Evolutionary conservation across 805 yeast species (phyloP).

Genomic region (Metschnikowia cerradonensis): DNA sequence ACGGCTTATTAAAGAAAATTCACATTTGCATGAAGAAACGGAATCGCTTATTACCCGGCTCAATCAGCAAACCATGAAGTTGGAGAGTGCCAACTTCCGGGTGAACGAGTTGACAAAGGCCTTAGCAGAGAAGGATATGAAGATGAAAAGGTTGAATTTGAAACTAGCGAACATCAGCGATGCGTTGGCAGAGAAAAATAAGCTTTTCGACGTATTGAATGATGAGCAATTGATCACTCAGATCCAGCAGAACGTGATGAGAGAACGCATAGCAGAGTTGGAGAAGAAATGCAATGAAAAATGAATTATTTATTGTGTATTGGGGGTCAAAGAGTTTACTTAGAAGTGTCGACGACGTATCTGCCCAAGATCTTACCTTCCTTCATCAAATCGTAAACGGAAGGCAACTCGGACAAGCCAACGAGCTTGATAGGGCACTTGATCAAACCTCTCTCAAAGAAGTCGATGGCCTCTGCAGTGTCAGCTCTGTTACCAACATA

Average conservation of each 20-base stretch:
- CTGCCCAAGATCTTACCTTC: constrained; percentile 42
- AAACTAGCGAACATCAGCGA: constrained; percentile 22
- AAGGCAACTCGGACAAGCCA: constrained; percentile 38
- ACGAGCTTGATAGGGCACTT: constrained; percentile 41
- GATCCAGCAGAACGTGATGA: constrained; percentile 53
- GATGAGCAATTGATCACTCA: constrained; percentile 62
- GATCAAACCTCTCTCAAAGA: constrained; percentile 41
- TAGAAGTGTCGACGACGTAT: constrained; percentile 42
- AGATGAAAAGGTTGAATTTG: constrained; percentile 5
- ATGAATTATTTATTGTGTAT: background rate
- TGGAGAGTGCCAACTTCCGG: constrained; percentile 22
- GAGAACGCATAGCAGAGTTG: constrained; percentile 34
- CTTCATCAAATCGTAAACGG: constrained; percentile 38
- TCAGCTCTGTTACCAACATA: constrained; percentile 47
- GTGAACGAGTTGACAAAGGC: constrained; percentile 16
- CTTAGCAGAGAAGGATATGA: constrained; percentile 9
- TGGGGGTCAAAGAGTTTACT: constrained; percentile 16
- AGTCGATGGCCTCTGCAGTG: constrained; percentile 43
- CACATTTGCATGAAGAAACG: constrained; percentile 20
- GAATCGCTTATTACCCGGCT: constrained; percentile 21
- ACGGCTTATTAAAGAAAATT: constrained; percentile 17
- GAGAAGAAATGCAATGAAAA: constrained; percentile 14
- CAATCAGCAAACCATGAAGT: constrained; percentile 23
- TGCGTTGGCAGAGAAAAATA: constrained; percentile 45
- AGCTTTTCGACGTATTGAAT: constrained; percentile 54